Percentiles rank a stretch among this genome's conserved stretches.
phyloP scores from a whole-genome alignment of 2,329 filamentous ascomycete species.

The Aspergillus pseudoviridinutans region DNA sequence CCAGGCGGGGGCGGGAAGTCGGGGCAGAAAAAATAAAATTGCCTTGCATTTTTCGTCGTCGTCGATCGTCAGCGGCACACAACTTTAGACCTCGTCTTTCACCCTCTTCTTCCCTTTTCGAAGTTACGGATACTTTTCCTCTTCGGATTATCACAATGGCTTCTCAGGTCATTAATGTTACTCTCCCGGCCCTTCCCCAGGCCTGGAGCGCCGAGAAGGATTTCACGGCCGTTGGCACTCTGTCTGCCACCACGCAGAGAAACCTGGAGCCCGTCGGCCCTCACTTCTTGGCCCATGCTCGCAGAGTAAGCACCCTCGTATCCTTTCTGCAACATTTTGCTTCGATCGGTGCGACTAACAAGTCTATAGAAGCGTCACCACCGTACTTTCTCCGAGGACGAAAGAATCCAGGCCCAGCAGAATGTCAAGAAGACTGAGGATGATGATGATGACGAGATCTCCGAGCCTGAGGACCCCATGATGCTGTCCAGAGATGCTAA shows the following conservation, averaged over 20 bases:
- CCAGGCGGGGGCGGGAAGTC: slow-evolving; percentile 16
- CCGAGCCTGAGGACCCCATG: slow-evolving; percentile 87
- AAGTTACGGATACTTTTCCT: neutral
- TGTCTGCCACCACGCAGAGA: slow-evolving; percentile 75
- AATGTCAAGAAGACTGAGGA: slow-evolving; percentile 94
- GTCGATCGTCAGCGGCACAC: slow-evolving; percentile 12
- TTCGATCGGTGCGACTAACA: slow-evolving; percentile 40
- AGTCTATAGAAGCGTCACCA: slow-evolving; percentile 68
- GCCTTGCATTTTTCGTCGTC: slow-evolving; percentile 12
- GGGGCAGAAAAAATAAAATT: slow-evolving; percentile 37
- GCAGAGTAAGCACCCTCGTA: slow-evolving; percentile 52
- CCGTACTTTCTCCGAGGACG: slow-evolving; percentile 97
- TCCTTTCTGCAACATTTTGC: neutral
- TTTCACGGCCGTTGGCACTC: slow-evolving; percentile 76
- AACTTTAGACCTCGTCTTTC: slow-evolving; percentile 5
- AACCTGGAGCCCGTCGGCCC: slow-evolving; percentile 94
- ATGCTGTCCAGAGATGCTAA: slow-evolving; percentile 92
- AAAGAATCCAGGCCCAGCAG: slow-evolving; percentile 92
- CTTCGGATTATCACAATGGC: slow-evolving; percentile 54
- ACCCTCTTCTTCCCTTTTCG: slow-evolving; percentile 1
- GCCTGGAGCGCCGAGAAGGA: slow-evolving; percentile 83
- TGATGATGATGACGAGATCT: slow-evolving; percentile 83
- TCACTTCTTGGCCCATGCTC: slow-evolving; percentile 95
- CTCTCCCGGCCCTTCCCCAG: slow-evolving; percentile 69
- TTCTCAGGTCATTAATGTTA: slow-evolving; percentile 44